A percentile compares a stretch with the other conserved stretches of the same genome.
Conservation (phyloP, 495 filamentous ascomycete species). For the Aspergillus sparsus region DNA sequence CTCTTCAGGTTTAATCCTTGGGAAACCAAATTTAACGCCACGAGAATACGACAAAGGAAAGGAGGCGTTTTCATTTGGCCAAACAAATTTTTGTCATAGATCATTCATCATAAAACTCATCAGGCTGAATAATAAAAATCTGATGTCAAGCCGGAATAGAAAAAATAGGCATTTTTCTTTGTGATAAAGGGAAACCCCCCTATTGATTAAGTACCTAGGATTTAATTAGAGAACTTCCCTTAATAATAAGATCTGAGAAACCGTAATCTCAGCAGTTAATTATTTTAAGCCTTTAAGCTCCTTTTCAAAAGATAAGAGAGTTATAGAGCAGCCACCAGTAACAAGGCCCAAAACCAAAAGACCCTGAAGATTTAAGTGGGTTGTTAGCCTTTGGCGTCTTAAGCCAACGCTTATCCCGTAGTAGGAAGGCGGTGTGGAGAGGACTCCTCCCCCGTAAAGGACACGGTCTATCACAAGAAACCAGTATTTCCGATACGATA, state of each 20-base stretch:
- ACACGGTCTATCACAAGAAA: conserved; percentile 35
- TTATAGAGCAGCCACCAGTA: no score
- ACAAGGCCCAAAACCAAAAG: background rate
- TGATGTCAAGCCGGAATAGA: no score
- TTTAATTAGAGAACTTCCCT: no score
- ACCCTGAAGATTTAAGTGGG: background rate
- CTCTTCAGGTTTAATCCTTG: conserved; percentile 3
- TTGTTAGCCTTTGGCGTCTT: conserved; percentile 7
- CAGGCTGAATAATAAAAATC: no score
- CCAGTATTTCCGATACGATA: conserved; percentile 23
- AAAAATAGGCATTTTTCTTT: no score
- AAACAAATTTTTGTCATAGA: background rate
- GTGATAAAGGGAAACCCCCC: no score
- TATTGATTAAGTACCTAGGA: no score
- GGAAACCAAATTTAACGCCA: background rate
- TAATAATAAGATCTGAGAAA: no score
- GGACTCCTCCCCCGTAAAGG: conserved; percentile 27
- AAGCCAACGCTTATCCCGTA: conserved; percentile 7
- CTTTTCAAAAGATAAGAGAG: no score
- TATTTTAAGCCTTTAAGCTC: no score
- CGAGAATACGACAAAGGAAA: background rate
- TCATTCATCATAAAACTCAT: no score
- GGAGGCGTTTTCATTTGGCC: background rate
- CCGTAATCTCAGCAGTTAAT: no score
- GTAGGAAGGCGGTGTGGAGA: conserved; percentile 31